Conservation (phyloP, 2,329 filamentous ascomycete genomes). For the Sclerotiophoma versabilis region DNA sequence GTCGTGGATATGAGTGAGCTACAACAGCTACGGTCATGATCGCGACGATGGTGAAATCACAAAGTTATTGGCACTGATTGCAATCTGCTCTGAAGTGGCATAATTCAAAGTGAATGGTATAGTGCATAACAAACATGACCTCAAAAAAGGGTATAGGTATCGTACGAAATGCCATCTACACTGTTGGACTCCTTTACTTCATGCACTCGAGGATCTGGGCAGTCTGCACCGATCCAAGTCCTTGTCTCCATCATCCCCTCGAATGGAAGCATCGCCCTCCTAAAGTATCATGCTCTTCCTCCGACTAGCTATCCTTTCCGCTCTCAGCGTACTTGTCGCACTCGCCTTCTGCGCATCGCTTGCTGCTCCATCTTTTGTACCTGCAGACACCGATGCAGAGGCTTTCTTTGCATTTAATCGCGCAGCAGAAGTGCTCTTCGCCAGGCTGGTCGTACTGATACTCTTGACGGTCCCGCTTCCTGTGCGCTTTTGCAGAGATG, state of each 20-base stretch:
- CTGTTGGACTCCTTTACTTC: background rate
- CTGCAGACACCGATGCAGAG: background rate
- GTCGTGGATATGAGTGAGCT: slow-evolving; percentile 74
- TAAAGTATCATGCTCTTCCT: slow-evolving; percentile 54
- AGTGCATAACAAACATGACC: slow-evolving; percentile 8
- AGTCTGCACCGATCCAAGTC: too few relatives aligned
- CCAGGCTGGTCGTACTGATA: slow-evolving; percentile 20
- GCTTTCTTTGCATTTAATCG: slow-evolving; percentile 22
- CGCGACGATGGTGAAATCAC: background rate
- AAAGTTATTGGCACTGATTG: background rate
- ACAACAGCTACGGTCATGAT: slow-evolving; percentile 53
- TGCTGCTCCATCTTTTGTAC: slow-evolving; percentile 14
- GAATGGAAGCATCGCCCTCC: slow-evolving; percentile 3
- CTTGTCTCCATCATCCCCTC: background rate
- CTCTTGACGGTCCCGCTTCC: slow-evolving; percentile 34
- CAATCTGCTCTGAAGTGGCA: background rate
- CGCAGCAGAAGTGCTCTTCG: slow-evolving; percentile 26
- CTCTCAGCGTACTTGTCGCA: slow-evolving; percentile 34
- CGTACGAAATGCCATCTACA: background rate
- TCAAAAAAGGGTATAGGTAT: slow-evolving; percentile 8
- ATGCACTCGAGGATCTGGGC: too few relatives aligned
- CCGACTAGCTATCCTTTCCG: slow-evolving; percentile 49
- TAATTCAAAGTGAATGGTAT: slow-evolving; percentile 2
- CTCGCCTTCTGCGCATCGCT: slow-evolving; percentile 15
- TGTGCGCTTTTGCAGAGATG: slow-evolving; percentile 36